Evolutionary conservation across 2,329 filamentous ascomycete species (phyloP), one percentile per base, ranked within the genome.

Genomic region (Curvularia spicifera): DNA sequence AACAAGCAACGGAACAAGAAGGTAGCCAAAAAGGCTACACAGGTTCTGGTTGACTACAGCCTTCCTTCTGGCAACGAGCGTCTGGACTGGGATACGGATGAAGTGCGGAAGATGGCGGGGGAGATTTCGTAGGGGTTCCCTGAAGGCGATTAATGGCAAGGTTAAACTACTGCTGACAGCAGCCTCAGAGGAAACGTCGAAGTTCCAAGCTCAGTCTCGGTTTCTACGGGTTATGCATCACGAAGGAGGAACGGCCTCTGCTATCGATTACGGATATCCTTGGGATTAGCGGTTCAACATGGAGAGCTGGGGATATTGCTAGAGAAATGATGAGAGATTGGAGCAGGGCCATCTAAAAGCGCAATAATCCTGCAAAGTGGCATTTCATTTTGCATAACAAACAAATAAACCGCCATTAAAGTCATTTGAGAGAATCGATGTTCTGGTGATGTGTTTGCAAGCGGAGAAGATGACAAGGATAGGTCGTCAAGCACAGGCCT

Each of bases 11-110:
- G 26, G 6, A 39, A 29, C 39, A 35, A 46, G 12, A 29, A 33
- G 18, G 5, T 26, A 5, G 7, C 5, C 20, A 49, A 51, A 42
- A 18, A 47, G 13, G 24, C 12, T 7, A 22, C 44, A 20, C 29
- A 28, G 12, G 2, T 53, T 37, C 31, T 61, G 5, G 59, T 65
- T 4, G 57, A 64, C 28, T 63, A 64, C 24, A 26, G 45, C 7
- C 42, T 69, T 1, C 65, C 64, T n/a, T 18, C 47, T 49, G 59
- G 51, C 13, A 48, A 64, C 9, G 53, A 65, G 37, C 61, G 69
- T 2, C 56, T 68, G 43, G 63, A 67, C 9, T 72, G 67, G 68
- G 69, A 72, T 39, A 69, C 66, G 0, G 66, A 72, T 51, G 49
- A 62, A 48, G 61, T 72, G 9, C 59, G 69, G 24, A 56, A 59